Base-by-base conservation (phyloP, 2,329 filamentous ascomycete genomes). In the Stagonosporopsis tanaceti region DNA sequence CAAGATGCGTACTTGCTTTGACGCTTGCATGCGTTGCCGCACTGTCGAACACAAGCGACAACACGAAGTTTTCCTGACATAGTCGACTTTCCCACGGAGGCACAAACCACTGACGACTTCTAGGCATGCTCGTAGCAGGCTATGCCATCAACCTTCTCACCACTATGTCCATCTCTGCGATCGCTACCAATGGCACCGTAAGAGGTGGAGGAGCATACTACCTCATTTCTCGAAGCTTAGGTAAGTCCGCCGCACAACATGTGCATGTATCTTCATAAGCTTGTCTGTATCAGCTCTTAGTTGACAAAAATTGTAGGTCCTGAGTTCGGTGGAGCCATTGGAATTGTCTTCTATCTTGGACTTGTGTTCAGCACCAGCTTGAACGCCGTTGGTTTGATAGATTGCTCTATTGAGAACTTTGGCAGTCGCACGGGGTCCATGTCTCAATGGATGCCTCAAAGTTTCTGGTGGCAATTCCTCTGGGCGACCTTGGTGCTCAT, bases 161-260 rank as follows among this genome's bases (percentile, higher is more conserved):
- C 0, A 92, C 90, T 0, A 87, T 96, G 69, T 96, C 92, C 2
- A 85, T 96, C 28, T 96, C 92, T 4, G 92, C 92, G 9, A 94
- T 96, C 67, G 92, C 92, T 32, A 93, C 91, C 2, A 96, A 96
- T 73, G 92, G 92, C 25, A 93, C 93, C 44, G 92, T 96, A 53
- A 88, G 91, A 66, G 92, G 92, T 14, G 92, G 92, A 14, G 92
- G 92, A 48, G 91, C 92, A 35, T 96, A 96, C 73, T 96, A 94
- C 68, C 81, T 96, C 54, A 96, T 96, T 55, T 96, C 92, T 6
- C 85, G 92, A 60, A 93, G 90, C 41, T 79, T 96, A 3, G 54
- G 52, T 53, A 12, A 38, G 50, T 52, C 32, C 8, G 1, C 20
- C 8, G 14, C 38, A 12, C 24, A 20, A 6, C 12, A 3, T n/a